These are phyloP conservation scores for Geotrichum candidum DNA, from an alignment of 1,139 yeast species.

Conservation along the genomic window DNA sequence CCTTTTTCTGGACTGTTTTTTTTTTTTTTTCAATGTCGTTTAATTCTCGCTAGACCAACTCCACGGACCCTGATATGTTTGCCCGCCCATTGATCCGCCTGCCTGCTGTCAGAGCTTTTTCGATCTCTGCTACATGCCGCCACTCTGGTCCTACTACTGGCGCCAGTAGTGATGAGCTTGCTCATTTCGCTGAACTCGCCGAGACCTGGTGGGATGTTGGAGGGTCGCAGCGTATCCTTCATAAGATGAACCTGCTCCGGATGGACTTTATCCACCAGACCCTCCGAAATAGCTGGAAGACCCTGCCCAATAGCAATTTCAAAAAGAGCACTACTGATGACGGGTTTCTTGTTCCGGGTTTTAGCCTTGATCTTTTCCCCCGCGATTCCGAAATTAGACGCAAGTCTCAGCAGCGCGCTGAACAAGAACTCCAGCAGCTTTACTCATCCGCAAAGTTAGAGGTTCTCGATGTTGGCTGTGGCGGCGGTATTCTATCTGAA, in stretches of 20 bases:
- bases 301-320: conserved; percentile 23
- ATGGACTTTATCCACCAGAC: conserved; percentile 77
- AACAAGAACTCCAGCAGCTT: conserved; percentile 20
- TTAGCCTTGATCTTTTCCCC: conserved; percentile 62
- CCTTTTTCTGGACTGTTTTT: background rate
- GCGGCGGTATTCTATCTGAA: conserved; percentile 91
- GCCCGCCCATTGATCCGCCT: background rate
- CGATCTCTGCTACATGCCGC: background rate
- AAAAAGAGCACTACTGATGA: background rate
- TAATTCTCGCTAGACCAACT: background rate
- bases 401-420: background rate
- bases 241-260: conserved; percentile 85
- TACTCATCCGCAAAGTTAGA: conserved; percentile 32
- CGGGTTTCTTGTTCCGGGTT: conserved; percentile 56
- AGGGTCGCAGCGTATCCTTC: conserved; percentile 89
- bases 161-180: conserved; percentile 44
- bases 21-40: background rate
- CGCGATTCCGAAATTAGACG: conserved; percentile 9
- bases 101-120: background rate
- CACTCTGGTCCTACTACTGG: background rate
- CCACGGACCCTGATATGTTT: background rate
- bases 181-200: conserved; percentile 81
- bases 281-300: conserved; percentile 44
- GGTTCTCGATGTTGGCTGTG: conserved; percentile 91
- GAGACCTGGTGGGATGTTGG: conserved; percentile 93